Base-by-base conservation (phyloP, 1,139 yeast genomes). In the Zygosaccharomyces sapae region DNA sequence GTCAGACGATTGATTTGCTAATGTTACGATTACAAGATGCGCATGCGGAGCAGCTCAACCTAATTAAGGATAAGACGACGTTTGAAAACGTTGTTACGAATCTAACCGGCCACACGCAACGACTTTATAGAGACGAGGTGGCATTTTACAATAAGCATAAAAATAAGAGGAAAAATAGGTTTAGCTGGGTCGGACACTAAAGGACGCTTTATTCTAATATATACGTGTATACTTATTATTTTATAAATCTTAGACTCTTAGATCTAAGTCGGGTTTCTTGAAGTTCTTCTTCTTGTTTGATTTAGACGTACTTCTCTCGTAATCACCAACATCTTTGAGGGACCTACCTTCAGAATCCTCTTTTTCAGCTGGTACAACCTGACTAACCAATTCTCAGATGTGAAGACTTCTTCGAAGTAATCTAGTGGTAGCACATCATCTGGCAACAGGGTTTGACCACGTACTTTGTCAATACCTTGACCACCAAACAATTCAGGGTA, bases 341-440 rank as follows among this genome's bases (percentile, higher is more conserved):
- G 81, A 83, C 68, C 98, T 81, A 45, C 97, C 98, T 53, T 86
- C 79, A 55, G 80, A 81, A 67, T 94, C 99, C 52, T 79, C 76
- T 55, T 88, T 71, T 90, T 92, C 55, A 94, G 89, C 74, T 89
- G 87, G 74, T 86, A 94, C 53, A 94, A 79, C 71, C 99, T 81
- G 29, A 94, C 97, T 58, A 94, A 77, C 97, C 97, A 94, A 74
- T 92, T 94, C 65, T 89, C 96, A 45, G 94, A 77, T 1, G 98
- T 92, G 71, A 84, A 94, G 0, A 85, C 98, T 73, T 94, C 99
- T 62, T 94, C 98, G 41, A 90, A 74, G 44, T 83, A 83, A 64
- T 82, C 82, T 59, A 90, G 74, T 44, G 79, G 74, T 36, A 86
- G 85, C 27, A 79, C 71, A 46, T 75, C 73, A 7, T 70, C 70